Conservation (phyloP, 345 rosid species). For the Cochlearia excelsa region DNA sequence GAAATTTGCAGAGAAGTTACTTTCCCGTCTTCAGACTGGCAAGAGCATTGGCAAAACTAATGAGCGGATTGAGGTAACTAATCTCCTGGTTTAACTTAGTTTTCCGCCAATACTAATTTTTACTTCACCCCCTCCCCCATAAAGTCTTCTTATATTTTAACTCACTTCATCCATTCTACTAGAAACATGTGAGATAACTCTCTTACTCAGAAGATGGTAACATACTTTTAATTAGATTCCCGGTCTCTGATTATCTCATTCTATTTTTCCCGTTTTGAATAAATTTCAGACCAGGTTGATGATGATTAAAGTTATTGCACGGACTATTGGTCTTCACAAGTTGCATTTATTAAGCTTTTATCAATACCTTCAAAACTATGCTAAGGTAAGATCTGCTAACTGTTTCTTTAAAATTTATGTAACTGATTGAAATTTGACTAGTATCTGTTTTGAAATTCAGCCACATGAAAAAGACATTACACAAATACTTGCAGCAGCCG, state of each 20-base stretch:
- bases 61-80: slow-evolving; percentile 78
- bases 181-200: background rate
- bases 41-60: slow-evolving; percentile 34
- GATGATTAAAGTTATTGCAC: slow-evolving; percentile 86
- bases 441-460: slow-evolving; percentile 45
- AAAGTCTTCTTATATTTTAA: background rate
- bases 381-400: slow-evolving; percentile 53
- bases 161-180: background rate
- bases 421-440: slow-evolving; percentile 16
- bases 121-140: background rate
- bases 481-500: slow-evolving; percentile 87
- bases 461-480: slow-evolving; percentile 92
- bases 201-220: too few species aligned
- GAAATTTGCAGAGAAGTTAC: slow-evolving; percentile 82
- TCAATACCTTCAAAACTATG: slow-evolving; percentile 74
- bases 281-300: slow-evolving; percentile 82
- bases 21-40: slow-evolving; percentile 85
- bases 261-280: background rate
- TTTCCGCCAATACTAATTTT: too few species aligned
- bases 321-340: slow-evolving; percentile 86
- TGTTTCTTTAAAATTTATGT: background rate
- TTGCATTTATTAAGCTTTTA: slow-evolving; percentile 72
- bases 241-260: background rate
- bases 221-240: slow-evolving; percentile 1
- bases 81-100: slow-evolving; percentile 7